Evolutionary conservation across 257 asterid genomes (phyloP).

Genomic region (Ehretia macrophylla): DNA sequence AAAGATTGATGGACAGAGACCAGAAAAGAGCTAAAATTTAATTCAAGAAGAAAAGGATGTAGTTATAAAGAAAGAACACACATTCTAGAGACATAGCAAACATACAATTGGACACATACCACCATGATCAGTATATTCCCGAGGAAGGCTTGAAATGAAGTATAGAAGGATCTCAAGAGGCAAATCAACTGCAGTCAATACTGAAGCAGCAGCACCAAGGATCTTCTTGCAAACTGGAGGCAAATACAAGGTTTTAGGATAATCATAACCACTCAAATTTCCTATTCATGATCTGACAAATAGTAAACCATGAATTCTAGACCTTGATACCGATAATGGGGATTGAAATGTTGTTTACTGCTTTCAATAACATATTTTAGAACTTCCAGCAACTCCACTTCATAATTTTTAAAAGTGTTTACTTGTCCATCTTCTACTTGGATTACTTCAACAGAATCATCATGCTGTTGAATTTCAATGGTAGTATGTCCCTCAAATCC

Average conservation of each 20-base stretch:
- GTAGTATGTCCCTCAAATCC: constrained; percentile 31
- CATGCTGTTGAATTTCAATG: constrained; percentile 22
- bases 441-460: constrained; percentile 28
- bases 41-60: constrained; percentile 5
- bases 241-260: constrained; percentile 21
- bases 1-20: no score
- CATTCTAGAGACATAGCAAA: no score
- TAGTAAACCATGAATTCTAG: constrained; percentile 13
- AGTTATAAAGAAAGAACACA: background rate
- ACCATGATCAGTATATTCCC: constrained; percentile 73
- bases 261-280: no score
- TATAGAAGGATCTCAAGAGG: constrained; percentile 68
- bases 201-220: constrained; percentile 60
- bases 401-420: constrained; percentile 32
- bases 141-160: constrained; percentile 79
- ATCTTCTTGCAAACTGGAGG: constrained; percentile 73
- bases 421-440: constrained; percentile 30
- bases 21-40: no score
- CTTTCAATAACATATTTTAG: constrained; percentile 70
- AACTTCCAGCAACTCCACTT: constrained; percentile 57
- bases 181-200: constrained; percentile 55
- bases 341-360: constrained; percentile 86
- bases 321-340: constrained; percentile 81
- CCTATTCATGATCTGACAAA: background rate
- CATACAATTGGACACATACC: constrained; percentile 38